Conservation (phyloP, 805 yeast species). For the Teunomyces gatunensis region DNA sequence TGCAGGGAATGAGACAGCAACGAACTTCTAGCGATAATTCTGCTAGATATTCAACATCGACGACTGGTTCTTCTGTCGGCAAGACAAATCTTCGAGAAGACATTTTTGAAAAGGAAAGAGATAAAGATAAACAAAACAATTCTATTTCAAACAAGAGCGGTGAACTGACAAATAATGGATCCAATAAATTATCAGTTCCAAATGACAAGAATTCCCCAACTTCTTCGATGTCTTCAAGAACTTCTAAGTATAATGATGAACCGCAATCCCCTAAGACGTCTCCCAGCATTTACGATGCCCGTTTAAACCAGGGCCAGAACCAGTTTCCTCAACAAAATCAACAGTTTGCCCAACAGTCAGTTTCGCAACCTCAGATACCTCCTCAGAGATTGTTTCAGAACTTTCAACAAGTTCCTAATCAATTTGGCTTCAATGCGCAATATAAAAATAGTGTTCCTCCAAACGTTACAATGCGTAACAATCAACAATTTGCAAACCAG, state of each 20-base stretch:
- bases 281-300: slow-evolving; percentile 18
- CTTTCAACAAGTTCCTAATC: slow-evolving; percentile 6
- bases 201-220: slow-evolving; percentile 29
- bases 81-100: slow-evolving; percentile 32
- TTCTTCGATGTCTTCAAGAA: slow-evolving; percentile 33
- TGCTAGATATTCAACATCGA: neutral
- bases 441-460: slow-evolving; percentile 10
- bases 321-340: slow-evolving; percentile 6
- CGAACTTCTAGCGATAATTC: slow-evolving; percentile 5
- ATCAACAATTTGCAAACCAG: neutral
- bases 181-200: slow-evolving; percentile 10
- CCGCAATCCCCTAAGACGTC: slow-evolving; percentile 42
- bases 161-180: neutral
- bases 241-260: slow-evolving; percentile 31
- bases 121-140: neutral
- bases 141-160: neutral
- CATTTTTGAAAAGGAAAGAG: slow-evolving; percentile 27
- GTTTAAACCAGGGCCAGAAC: slow-evolving; percentile 9
- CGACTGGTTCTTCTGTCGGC: slow-evolving; percentile 4
- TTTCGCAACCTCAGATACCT: slow-evolving; percentile 1
- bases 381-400: slow-evolving; percentile 4
- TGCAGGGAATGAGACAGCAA: slow-evolving; percentile 15
- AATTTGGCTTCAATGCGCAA: slow-evolving; percentile 1
- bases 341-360: slow-evolving; percentile 5
- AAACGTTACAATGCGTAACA: slow-evolving; percentile 10